Evolutionary conservation across 768 basidiomycete species (phyloP).

Genomic region (Leccinum disarticulatum): DNA sequence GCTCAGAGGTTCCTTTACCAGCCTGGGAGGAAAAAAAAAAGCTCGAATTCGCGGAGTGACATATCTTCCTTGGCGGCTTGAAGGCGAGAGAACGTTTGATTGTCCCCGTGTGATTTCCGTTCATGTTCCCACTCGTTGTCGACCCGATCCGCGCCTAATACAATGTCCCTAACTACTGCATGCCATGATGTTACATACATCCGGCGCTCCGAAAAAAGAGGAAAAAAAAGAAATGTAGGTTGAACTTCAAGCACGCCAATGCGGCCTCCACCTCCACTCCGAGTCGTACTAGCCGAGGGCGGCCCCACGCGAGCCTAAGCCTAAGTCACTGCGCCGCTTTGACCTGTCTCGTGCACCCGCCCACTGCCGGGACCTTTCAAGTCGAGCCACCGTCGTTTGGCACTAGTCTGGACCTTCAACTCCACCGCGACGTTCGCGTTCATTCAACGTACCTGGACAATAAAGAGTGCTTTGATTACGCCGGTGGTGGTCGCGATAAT

Average conservation of each 20-base stretch:
- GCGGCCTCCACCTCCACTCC: background rate
- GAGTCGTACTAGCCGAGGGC: background rate
- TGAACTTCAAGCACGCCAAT: background rate
- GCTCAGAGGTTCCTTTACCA: background rate
- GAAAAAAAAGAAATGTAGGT: background rate
- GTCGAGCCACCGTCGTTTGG: background rate
- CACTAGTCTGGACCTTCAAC: slow-evolving; percentile 5
- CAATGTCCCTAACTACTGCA: background rate
- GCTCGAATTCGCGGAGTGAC: background rate
- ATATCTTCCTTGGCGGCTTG: slow-evolving; percentile 5
- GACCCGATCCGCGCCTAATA: background rate
- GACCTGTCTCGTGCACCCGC: background rate
- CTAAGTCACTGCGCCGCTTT: background rate
- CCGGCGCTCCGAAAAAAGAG: background rate
- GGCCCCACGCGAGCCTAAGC: background rate
- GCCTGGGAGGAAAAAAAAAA: slow-evolving; percentile 12
- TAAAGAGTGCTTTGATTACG: slow-evolving; percentile 5
- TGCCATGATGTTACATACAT: background rate
- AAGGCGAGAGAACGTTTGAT: background rate
- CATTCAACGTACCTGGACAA: slow-evolving; percentile 17
- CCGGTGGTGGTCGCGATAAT: slow-evolving; percentile 23
- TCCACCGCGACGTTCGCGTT: background rate
- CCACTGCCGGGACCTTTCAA: background rate
- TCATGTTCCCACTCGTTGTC: slow-evolving; percentile 5
- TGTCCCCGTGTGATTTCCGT: slow-evolving; percentile 1